phyloP scores from a whole-genome alignment of 1,139 yeast genomes.

The Yamadazyma trypodendri region DNA sequence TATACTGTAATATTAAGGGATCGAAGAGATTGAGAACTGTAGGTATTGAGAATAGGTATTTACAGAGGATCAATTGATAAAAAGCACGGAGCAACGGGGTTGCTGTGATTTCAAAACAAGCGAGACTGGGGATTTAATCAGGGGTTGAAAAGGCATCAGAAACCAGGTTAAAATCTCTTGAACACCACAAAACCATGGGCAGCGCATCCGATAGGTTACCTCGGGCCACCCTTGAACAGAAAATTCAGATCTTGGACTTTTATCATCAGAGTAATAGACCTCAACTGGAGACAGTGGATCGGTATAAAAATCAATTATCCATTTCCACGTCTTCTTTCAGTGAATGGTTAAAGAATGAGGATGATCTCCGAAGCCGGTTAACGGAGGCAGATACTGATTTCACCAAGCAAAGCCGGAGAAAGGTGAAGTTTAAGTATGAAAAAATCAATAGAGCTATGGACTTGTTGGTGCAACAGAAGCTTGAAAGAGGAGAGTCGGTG shows the following conservation, averaged over 20 bases:
- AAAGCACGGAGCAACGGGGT: too few relatives aligned
- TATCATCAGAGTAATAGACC: slow-evolving; percentile 49
- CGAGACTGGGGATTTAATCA: not conserved
- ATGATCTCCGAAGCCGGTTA: slow-evolving; percentile 44
- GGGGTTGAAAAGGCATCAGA: not conserved
- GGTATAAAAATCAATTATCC: slow-evolving; percentile 46
- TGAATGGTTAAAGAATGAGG: slow-evolving; percentile 60
- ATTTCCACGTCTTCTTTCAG: slow-evolving; percentile 58
- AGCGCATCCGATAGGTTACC: slow-evolving; percentile 34
- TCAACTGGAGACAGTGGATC: slow-evolving; percentile 58
- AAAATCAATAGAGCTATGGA: slow-evolving; percentile 61
- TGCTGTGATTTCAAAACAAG: too few relatives aligned
- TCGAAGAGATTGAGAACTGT: too few relatives aligned
- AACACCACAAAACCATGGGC: not conserved
- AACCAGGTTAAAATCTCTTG: not conserved
- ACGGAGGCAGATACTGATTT: slow-evolving; percentile 35
- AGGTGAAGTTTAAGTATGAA: slow-evolving; percentile 54
- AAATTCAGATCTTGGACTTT: slow-evolving; percentile 52
- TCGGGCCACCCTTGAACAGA: slow-evolving; percentile 59
- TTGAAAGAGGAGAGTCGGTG: slow-evolving; percentile 45
- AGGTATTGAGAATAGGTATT: too few relatives aligned
- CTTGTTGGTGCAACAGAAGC: slow-evolving; percentile 43
- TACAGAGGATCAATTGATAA: too few relatives aligned
- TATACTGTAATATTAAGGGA: not conserved
- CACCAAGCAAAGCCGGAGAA: slow-evolving; percentile 44